Percentiles rank a stretch among this genome's conserved stretches.
Evolutionary conservation across 2,329 filamentous ascomycete species (phyloP).

Genomic region (Trichoderma atrobrunneum): DNA sequence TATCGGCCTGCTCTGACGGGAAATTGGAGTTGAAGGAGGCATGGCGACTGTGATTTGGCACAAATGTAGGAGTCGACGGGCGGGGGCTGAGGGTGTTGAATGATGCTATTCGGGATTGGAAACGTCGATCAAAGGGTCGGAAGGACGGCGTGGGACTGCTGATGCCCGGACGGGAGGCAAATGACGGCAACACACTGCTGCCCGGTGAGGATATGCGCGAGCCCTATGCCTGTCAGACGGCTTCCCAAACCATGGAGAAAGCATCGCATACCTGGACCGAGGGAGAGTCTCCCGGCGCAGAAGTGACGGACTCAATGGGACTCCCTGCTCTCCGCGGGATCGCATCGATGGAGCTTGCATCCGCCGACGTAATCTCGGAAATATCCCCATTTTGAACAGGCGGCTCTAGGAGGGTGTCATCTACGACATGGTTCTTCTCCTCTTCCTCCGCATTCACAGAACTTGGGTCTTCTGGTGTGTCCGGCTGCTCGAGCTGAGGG

Average conservation of each 20-base stretch:
- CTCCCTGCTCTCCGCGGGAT: conserved; percentile 59
- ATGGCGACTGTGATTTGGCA: conserved; percentile 74
- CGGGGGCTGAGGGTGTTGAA: conserved; percentile 57
- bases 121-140: conserved; percentile 89
- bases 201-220: conserved; percentile 64
- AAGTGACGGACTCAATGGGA: conserved; percentile 65
- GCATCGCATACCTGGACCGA: conserved; percentile 67
- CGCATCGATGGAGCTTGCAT: conserved; percentile 46
- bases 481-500: conserved; percentile 24
- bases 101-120: conserved; percentile 78
- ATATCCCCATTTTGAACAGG: conserved; percentile 42
- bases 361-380: conserved; percentile 54
- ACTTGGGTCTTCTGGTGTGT: conserved; percentile 16
- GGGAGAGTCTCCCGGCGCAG: conserved; percentile 78
- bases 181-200: conserved; percentile 69
- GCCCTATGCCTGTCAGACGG: conserved; percentile 46
- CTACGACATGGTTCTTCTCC: conserved; percentile 4
- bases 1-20: conserved; percentile 58
- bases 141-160: conserved; percentile 76
- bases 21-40: conserved; percentile 74
- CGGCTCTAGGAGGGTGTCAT: conserved; percentile 45
- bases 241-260: background rate
- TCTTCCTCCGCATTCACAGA: conserved; percentile 19
- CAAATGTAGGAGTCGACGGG: conserved; percentile 72
- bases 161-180: conserved; percentile 63